phyloP scores from a whole-genome alignment of 352 stramenopile species.

The Phytophthora pseudosyringae region DNA sequence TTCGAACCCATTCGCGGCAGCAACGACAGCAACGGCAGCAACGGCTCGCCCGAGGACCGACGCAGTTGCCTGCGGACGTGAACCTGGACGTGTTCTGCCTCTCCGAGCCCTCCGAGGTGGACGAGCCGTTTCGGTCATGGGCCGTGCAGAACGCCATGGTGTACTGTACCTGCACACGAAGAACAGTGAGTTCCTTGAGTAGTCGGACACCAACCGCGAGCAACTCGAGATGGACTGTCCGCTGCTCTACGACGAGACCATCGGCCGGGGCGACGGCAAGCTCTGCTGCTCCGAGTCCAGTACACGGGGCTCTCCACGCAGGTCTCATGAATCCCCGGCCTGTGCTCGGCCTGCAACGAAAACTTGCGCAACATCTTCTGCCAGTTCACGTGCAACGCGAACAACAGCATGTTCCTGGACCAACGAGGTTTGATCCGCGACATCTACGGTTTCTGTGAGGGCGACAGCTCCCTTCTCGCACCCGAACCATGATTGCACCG shows the following conservation, averaged over 20 bases:
- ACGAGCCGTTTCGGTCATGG: constrained; percentile 75
- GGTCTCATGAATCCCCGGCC: constrained; percentile 63
- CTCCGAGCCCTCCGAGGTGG: constrained; percentile 70
- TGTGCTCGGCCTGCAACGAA: constrained; percentile 65
- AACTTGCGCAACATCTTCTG: constrained; percentile 76
- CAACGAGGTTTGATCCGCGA: too few relatives aligned
- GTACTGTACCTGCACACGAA: constrained; percentile 89
- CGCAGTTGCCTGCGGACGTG: constrained; percentile 74
- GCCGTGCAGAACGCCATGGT: constrained; percentile 68
- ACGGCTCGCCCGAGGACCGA: constrained; percentile 29
- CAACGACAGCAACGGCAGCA: background rate
- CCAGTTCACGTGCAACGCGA: constrained; percentile 67
- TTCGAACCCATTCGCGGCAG: too few relatives aligned
- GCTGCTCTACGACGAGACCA: constrained; percentile 64
- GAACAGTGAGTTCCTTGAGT: constrained; percentile 82
- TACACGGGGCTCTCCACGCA: constrained; percentile 62
- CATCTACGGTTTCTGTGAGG: constrained; percentile 68
- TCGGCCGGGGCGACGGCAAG: constrained; percentile 49
- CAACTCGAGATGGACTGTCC: constrained; percentile 70
- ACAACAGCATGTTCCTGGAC: constrained; percentile 73
- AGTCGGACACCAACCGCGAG: constrained; percentile 54
- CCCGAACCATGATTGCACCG: constrained; percentile 55
- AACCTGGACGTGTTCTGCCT: constrained; percentile 81
- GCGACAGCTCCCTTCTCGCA: constrained; percentile 59
- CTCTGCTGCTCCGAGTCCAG: constrained; percentile 70